These are phyloP conservation scores for Mimosa pudica DNA, from an alignment of 306 rosid genomes.

Conservation along the genomic window DNA sequence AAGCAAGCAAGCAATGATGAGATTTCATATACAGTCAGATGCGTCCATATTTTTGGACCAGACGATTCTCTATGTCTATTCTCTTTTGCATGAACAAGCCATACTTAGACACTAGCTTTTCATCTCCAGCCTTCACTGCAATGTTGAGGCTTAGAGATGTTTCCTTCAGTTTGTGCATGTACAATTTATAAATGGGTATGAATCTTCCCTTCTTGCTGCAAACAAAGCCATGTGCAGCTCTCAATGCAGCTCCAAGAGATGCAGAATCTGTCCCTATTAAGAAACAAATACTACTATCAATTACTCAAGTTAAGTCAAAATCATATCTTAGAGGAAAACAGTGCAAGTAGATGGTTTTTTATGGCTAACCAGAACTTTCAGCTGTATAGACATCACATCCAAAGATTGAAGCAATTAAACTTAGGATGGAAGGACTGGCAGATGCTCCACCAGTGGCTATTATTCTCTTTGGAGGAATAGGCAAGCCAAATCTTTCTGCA, in stretches of 20 bases:
- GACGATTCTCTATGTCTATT: slow-evolving; percentile 75
- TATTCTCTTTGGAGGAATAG: slow-evolving; percentile 81
- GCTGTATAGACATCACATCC: slow-evolving; percentile 93
- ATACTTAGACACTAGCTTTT: slow-evolving; percentile 59
- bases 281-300: background rate
- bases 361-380: slow-evolving; percentile 75
- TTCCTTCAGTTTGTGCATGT: slow-evolving; percentile 63
- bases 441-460: slow-evolving; percentile 99
- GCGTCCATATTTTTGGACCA: slow-evolving; percentile 72
- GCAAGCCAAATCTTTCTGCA: slow-evolving; percentile 96
- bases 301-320: background rate
- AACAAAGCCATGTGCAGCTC: slow-evolving; percentile 96
- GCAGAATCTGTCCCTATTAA: slow-evolving; percentile 73
- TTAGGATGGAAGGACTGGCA: slow-evolving; percentile 68
- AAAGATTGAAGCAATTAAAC: slow-evolving; percentile 74
- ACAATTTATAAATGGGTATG: slow-evolving; percentile 66
- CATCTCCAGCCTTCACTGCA: slow-evolving; percentile 61
- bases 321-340: background rate
- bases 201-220: slow-evolving; percentile 69
- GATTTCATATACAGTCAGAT: background rate
- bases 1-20: no score
- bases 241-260: slow-evolving; percentile 91
- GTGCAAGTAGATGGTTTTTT: background rate
- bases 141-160: slow-evolving; percentile 75
- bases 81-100: slow-evolving; percentile 73